phyloP scores from a whole-genome alignment of 495 filamentous ascomycete species.

The Bombardia bombarda region DNA sequence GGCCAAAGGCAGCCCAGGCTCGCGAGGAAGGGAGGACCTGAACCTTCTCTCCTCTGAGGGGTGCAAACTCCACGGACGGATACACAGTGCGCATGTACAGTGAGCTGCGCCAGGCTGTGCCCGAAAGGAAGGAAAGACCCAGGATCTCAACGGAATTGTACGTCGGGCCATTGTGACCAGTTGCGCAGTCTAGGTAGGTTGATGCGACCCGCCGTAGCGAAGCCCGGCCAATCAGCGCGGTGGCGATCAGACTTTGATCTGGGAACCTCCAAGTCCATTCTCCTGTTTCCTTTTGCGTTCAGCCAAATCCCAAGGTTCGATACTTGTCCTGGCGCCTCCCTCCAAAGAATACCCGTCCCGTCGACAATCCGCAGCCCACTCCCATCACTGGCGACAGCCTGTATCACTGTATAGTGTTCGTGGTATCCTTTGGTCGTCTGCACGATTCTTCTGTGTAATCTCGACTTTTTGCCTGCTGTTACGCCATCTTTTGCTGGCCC shows the following conservation, averaged over 20 bases:
- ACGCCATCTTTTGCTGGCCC: slow-evolving; percentile 4
- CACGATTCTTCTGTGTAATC: slow-evolving; percentile 4
- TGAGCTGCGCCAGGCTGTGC: too few relatives aligned
- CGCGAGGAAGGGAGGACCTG: too few relatives aligned
- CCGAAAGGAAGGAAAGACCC: neutral
- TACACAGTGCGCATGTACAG: too few relatives aligned
- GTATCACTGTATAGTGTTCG: slow-evolving; percentile 7
- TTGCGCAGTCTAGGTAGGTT: slow-evolving; percentile 6
- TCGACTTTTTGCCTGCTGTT: neutral
- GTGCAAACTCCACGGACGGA: too few relatives aligned
- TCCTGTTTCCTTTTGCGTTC: slow-evolving; percentile 11
- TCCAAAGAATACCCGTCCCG: slow-evolving; percentile 3
- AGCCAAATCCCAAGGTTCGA: slow-evolving; percentile 10
- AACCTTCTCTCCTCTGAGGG: too few relatives aligned
- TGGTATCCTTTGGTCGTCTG: slow-evolving; percentile 1
- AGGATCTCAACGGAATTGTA: neutral
- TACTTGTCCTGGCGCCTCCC: slow-evolving; percentile 10
- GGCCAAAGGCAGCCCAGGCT: too few relatives aligned
- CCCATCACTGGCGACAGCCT: slow-evolving; percentile 10
- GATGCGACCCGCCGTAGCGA: slow-evolving; percentile 17
- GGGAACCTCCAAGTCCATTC: slow-evolving; percentile 18
- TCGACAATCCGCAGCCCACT: slow-evolving; percentile 7
- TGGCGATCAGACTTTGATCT: slow-evolving; percentile 31
- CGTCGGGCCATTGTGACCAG: neutral
- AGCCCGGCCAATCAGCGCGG: slow-evolving; percentile 21